Evolutionary conservation across 306 rosid species (phyloP).

Genomic region (Myrica gale): DNA sequence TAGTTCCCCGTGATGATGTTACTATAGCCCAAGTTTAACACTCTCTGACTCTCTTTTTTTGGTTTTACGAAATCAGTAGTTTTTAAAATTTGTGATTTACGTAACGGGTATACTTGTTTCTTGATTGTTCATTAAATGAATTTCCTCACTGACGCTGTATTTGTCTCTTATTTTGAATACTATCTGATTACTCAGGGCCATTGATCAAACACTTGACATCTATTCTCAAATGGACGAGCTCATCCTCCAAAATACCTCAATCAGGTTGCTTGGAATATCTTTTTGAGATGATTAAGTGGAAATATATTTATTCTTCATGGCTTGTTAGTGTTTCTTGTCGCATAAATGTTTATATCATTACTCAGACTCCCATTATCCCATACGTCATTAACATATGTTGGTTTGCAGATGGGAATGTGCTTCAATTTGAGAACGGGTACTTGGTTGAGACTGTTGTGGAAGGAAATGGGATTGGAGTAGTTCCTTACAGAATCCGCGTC

Average conservation of each 20-base stretch:
- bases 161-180: conserved; percentile 14
- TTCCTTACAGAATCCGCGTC: conserved; percentile 58
- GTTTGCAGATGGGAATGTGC: conserved; percentile 72
- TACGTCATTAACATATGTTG: conserved; percentile 7
- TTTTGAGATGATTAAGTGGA: background rate
- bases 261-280: conserved; percentile 50
- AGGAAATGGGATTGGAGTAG: conserved; percentile 65
- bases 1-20: background rate
- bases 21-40: conserved; percentile 9
- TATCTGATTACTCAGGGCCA: conserved; percentile 56
- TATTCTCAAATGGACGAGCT: conserved; percentile 80
- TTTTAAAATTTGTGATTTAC: too few relatives aligned
- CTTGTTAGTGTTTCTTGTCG: background rate
- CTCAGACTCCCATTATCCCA: background rate
- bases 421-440: conserved; percentile 93
- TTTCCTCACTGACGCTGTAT: background rate
- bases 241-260: conserved; percentile 65
- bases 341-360: conserved; percentile 7
- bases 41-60: background rate
- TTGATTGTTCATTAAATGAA: background rate
- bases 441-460: conserved; percentile 90
- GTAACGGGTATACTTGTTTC: too few relatives aligned
- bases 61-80: too few relatives aligned
- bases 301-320: background rate
- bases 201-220: conserved; percentile 72